Percentiles rank a stretch among this genome's conserved stretches.
phyloP scores from a whole-genome alignment of 164 flowering plant species.

The Chloranthus sessilifolius region DNA sequence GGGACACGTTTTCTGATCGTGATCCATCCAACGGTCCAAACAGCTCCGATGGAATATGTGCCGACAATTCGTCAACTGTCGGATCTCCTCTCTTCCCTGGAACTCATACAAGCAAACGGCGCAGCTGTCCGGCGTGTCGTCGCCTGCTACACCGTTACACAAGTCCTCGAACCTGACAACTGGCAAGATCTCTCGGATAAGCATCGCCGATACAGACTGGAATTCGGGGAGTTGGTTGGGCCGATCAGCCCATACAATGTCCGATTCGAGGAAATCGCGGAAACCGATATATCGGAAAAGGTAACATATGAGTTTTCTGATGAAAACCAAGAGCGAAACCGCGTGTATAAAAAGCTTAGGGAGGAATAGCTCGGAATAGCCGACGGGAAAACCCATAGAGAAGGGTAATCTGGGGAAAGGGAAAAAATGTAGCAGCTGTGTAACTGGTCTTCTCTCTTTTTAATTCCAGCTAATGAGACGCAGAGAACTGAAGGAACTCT shows the following conservation, averaged over 20 bases:
- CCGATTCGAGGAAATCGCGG: conserved; percentile 59
- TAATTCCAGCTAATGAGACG: neutral
- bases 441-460: neutral
- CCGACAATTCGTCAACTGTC: conserved; percentile 62
- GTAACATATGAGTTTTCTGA: conserved; percentile 37
- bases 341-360: conserved; percentile 58
- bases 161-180: conserved; percentile 48
- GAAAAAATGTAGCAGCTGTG: neutral
- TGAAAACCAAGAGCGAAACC: conserved; percentile 49
- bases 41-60: conserved; percentile 82
- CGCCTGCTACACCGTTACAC: conserved; percentile 5
- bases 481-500: neutral
- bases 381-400: conserved; percentile 85
- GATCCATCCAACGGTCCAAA: conserved; percentile 89
- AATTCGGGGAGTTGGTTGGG: conserved; percentile 23
- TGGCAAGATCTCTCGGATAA: conserved; percentile 76
- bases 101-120: conserved; percentile 85
- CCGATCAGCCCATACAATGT: conserved; percentile 14
- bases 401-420: neutral
- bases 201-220: conserved; percentile 52
- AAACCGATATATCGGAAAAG: conserved; percentile 50
- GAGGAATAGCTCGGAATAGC: conserved; percentile 68
- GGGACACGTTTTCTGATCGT: conserved; percentile 84
- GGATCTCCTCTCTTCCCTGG: conserved; percentile 57
- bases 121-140: conserved; percentile 50